phyloP scores from a whole-genome alignment of 345 rosid genomes.

The Jatropha curcas region DNA sequence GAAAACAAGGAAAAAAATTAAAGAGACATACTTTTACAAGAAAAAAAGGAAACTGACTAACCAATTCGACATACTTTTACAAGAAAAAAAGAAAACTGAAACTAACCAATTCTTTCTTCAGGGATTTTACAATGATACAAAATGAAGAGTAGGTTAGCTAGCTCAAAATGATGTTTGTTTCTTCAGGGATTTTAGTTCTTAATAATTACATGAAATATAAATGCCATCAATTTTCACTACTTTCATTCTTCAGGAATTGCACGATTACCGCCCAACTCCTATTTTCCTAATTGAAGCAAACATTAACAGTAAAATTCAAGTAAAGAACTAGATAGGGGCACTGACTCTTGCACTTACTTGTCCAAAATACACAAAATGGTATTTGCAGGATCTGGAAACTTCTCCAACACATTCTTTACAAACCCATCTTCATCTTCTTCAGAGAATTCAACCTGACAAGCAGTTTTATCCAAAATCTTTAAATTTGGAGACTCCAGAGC shows the following conservation, averaged over 20 bases:
- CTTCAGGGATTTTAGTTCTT: no score
- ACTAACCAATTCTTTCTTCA: no score
- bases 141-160: no score
- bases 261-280: not conserved
- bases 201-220: no score
- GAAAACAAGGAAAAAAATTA: constrained; percentile 10
- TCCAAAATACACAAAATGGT: constrained; percentile 72
- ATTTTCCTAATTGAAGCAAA: not conserved
- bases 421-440: constrained; percentile 54
- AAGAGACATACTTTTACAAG: not conserved
- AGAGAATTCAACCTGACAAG: constrained; percentile 52
- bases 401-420: constrained; percentile 54
- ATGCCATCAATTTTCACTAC: no score
- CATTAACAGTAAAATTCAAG: not conserved
- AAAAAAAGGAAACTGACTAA: not conserved
- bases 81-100: no score
- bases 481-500: constrained; percentile 68
- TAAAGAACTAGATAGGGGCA: not conserved
- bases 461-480: constrained; percentile 50
- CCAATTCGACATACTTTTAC: no score
- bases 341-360: constrained; percentile 49
- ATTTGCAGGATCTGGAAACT: constrained; percentile 53
- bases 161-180: no score
- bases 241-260: not conserved
- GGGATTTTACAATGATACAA: no score